Evolutionary conservation across 2,329 filamentous ascomycete genomes (phyloP).

Genomic region (Xenoacremonium recifei): DNA sequence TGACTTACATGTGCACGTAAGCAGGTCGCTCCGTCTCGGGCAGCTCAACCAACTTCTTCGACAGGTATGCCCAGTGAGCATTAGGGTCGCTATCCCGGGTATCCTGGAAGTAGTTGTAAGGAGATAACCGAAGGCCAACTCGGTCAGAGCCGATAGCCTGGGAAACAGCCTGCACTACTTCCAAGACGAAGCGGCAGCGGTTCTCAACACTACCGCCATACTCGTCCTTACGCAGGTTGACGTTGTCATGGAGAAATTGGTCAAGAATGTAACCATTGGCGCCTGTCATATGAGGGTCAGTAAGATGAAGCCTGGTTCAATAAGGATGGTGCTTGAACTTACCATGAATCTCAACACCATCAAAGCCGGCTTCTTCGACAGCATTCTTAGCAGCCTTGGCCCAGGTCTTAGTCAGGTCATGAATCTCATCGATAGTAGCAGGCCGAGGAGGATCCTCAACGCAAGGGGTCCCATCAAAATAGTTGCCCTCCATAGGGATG

Average conservation of each 20-base stretch:
- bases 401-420: slow-evolving; percentile 59
- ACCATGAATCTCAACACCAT: slow-evolving; percentile 63
- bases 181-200: slow-evolving; percentile 17
- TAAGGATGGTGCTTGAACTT: neutral
- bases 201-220: slow-evolving; percentile 20
- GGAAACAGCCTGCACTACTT: slow-evolving; percentile 15
- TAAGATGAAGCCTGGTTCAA: too few relatives aligned
- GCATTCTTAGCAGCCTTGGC: slow-evolving; percentile 54
- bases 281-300: slow-evolving; percentile 1
- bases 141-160: slow-evolving; percentile 18
- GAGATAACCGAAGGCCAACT: slow-evolving; percentile 19
- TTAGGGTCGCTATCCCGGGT: slow-evolving; percentile 29
- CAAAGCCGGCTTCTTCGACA: slow-evolving; percentile 59
- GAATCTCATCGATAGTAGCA: slow-evolving; percentile 65
- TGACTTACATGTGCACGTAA: slow-evolving; percentile 45
- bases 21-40: slow-evolving; percentile 32
- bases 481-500: slow-evolving; percentile 45
- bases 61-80: slow-evolving; percentile 36
- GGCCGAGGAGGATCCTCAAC: slow-evolving; percentile 50
- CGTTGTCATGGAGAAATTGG: slow-evolving; percentile 17
- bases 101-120: slow-evolving; percentile 33
- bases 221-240: slow-evolving; percentile 17
- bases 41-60: slow-evolving; percentile 32
- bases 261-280: slow-evolving; percentile 21
- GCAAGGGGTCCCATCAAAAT: slow-evolving; percentile 31